Evolutionary conservation across 2,329 filamentous ascomycete species (phyloP), one percentile per base, ranked within the genome.

Genomic region (Allantophomopsis cytisporea): DNA sequence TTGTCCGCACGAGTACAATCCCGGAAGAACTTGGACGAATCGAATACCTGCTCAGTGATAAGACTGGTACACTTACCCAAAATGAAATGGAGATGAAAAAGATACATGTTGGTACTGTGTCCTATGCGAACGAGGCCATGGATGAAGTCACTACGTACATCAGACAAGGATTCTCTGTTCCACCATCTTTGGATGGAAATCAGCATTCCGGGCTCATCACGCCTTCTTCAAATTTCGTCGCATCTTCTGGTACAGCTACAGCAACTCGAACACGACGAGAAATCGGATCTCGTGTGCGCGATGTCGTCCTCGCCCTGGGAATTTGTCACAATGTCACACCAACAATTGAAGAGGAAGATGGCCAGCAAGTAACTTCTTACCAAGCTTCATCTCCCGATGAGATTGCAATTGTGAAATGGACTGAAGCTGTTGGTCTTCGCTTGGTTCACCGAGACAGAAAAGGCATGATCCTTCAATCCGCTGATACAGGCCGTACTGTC

Each of bases 11-110:
- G 1, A 95, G 88, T 57, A 98, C 91, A 0, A 98, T 98, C 35
- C 93, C 91, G 0, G 91, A 98, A 59, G 91, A 98, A 52, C 66
- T 98, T 2, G 91, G 91, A 7, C 75, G 93, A 17, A 94, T 98
- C 35, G 91, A 98, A 59, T 98, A 98, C 57, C 68, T 98, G 2
- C 69, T 98, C 21, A 95, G 86, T 46, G 91, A 98, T 60, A 98
- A 98, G 61, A 98, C 91, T 1, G 91, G 91, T n/a, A 98, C 91
- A 2, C 61, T 98, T 43, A 98, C 91, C 1, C 87, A 96, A 50
- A 98, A 98, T 53, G 86, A 94, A 54, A 95, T 95, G 88, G 89
- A 95, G 54, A 81, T 98, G 71, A 94, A 93, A 57, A 98, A 98
- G 61, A 89, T 98, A 5, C 93, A 98, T 53, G 85, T 98, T 39